A percentile compares a stretch with the other conserved stretches of the same genome.
These are phyloP conservation scores for Ambrosiella beaveri DNA, from an alignment of 2,329 filamentous ascomycete species.

Conservation along the genomic window DNA sequence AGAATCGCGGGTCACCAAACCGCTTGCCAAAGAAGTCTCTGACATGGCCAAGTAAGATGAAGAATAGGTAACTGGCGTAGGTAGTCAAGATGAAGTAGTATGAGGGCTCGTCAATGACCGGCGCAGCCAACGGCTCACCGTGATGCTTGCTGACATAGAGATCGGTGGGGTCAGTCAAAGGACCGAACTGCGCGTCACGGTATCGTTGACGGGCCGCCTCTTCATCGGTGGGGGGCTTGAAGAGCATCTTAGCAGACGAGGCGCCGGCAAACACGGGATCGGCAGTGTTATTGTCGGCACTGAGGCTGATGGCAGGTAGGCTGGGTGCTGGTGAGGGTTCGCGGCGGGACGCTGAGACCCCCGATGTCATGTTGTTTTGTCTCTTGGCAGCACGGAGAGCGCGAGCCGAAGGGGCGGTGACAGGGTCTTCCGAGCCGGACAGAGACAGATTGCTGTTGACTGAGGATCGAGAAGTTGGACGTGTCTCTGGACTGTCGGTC, in stretches of 20 bases:
- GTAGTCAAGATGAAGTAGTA: slow-evolving; percentile 96
- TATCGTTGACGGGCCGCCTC: slow-evolving; percentile 61
- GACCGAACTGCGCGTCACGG: slow-evolving; percentile 81
- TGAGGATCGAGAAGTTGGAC: slow-evolving; percentile 4
- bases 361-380: background rate
- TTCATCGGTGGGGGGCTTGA: slow-evolving; percentile 71
- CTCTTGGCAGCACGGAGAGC: slow-evolving; percentile 3
- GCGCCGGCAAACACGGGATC: slow-evolving; percentile 5
- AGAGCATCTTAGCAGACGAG: slow-evolving; percentile 52
- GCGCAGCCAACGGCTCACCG: slow-evolving; percentile 61
- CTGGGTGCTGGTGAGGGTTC: slow-evolving; percentile 8
- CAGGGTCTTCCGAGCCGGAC: slow-evolving; percentile 1
- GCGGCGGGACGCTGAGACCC: slow-evolving; percentile 3
- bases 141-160: slow-evolving; percentile 79
- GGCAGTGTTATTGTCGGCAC: slow-evolving; percentile 3
- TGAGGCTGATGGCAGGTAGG: slow-evolving; percentile 11
- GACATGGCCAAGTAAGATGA: slow-evolving; percentile 89
- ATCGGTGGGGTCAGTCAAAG: slow-evolving; percentile 62
- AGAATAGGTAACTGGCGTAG: slow-evolving; percentile 91
- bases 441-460: slow-evolving; percentile 4
- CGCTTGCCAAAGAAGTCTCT: slow-evolving; percentile 96
- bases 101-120: slow-evolving; percentile 84
- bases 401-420: background rate
- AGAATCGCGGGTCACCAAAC: slow-evolving; percentile 67
- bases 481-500: slow-evolving; percentile 3